phyloP scores from a whole-genome alignment of 2,329 filamentous ascomycete species.

The Madurella mycetomatis region DNA sequence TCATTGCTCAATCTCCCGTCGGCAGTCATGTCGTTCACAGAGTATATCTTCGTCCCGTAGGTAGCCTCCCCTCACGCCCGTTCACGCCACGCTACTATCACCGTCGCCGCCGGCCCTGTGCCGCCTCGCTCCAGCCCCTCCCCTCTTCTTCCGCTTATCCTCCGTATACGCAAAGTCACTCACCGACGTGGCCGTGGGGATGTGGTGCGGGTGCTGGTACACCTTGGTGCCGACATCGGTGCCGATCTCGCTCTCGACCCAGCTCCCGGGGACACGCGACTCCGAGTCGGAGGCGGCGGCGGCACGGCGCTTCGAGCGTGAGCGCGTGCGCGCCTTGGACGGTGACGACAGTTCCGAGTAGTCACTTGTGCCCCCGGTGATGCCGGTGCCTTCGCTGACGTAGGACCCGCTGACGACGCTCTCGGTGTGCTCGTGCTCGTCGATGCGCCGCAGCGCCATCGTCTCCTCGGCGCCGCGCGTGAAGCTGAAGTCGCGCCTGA shows the following conservation, averaged over 20 bases:
- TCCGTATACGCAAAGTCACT: slow-evolving; percentile 38
- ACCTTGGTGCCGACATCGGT: slow-evolving; percentile 55
- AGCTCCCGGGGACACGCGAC: slow-evolving; percentile 35
- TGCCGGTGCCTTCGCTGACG: slow-evolving; percentile 6
- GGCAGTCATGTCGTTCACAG: background rate
- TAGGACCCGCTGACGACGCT: slow-evolving; percentile 21
- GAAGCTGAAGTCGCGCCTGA: slow-evolving; percentile 51
- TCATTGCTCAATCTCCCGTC: background rate
- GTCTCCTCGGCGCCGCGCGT: slow-evolving; percentile 39
- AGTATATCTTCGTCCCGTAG: background rate
- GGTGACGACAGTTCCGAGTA: slow-evolving; percentile 9
- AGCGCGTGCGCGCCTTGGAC: slow-evolving; percentile 6
- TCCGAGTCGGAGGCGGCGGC: slow-evolving; percentile 21
- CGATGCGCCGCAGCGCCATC: slow-evolving; percentile 29
- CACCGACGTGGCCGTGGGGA: slow-evolving; percentile 42
- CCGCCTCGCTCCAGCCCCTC: slow-evolving; percentile 31
- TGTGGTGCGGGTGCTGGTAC: slow-evolving; percentile 46
- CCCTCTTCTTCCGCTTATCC: slow-evolving; percentile 42
- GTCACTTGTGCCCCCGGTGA: background rate
- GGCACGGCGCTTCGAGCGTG: slow-evolving; percentile 13
- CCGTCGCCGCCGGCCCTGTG: slow-evolving; percentile 15
- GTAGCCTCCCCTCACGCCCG: background rate
- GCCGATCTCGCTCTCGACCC: slow-evolving; percentile 38
- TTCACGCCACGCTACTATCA: background rate
- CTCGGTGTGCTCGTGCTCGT: slow-evolving; percentile 30